A percentile compares a stretch with the other conserved stretches of the same genome.
These are phyloP conservation scores for Starmerella vitae DNA, from an alignment of 805 yeast species.

Conservation along the genomic window DNA sequence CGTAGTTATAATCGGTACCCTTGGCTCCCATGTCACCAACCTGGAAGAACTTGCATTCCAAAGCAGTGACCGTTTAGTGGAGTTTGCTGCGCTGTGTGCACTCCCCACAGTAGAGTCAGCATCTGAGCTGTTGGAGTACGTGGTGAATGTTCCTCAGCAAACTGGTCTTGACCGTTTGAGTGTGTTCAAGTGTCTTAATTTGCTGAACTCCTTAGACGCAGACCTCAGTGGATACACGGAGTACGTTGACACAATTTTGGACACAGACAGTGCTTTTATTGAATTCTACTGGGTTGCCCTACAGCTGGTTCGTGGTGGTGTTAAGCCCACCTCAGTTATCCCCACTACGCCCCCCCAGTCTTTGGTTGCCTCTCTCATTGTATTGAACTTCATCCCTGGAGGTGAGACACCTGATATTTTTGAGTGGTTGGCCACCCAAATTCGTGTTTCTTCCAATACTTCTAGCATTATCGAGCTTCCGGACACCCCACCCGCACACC, in stretches of 20 bases:
- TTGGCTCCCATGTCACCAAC: not conserved
- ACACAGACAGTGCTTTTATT: not conserved
- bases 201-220: not conserved
- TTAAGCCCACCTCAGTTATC: not conserved
- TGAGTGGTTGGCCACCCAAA: not conserved
- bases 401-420: not conserved
- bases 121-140: conserved; percentile 3
- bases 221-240: not conserved
- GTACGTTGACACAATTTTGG: not conserved
- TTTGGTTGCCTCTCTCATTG: conserved; percentile 8
- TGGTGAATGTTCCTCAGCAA: conserved; percentile 1
- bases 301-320: not conserved
- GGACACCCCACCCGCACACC: not conserved
- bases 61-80: not conserved
- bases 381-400: not conserved
- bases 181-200: conserved; percentile 4
- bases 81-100: conserved; percentile 7
- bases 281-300: conserved; percentile 1
- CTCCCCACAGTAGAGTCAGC: not conserved
- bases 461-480: not conserved
- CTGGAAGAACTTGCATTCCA: conserved; percentile 1
- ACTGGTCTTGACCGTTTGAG: conserved; percentile 1
- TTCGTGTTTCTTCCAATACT: not conserved
- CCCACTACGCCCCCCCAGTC: not conserved
- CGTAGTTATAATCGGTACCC: not conserved